Conservation (phyloP, 345 rosid genomes). For the Salix dunnii region DNA sequence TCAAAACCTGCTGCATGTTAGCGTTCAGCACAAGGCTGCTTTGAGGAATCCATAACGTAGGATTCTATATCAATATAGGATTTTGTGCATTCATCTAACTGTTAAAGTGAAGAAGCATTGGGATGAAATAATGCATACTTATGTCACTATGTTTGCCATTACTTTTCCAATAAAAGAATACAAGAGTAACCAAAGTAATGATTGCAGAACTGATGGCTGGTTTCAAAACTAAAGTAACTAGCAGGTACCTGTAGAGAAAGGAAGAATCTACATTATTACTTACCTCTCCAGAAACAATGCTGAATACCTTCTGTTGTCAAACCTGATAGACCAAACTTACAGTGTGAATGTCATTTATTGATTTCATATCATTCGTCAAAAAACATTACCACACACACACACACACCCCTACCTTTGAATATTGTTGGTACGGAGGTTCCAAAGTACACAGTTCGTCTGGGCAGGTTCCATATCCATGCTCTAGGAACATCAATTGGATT, state of each 20-base stretch:
- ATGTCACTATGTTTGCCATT: too few species aligned
- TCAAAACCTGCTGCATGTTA: too few species aligned
- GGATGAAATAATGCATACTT: too few species aligned
- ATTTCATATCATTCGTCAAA: background rate
- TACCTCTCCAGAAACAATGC: slow-evolving; percentile 95
- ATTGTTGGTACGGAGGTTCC: slow-evolving; percentile 30
- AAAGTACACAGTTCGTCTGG: slow-evolving; percentile 26
- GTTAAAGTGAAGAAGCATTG: too few species aligned
- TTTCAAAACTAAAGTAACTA: background rate
- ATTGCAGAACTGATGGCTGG: background rate
- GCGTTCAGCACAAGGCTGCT: too few species aligned
- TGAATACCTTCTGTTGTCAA: slow-evolving; percentile 77
- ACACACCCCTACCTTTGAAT: slow-evolving; percentile 28
- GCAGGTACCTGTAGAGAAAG: background rate
- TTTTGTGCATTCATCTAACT: too few species aligned
- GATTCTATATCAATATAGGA: too few species aligned
- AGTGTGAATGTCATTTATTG: background rate
- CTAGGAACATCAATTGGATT: slow-evolving; percentile 29
- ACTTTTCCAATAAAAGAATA: too few species aligned
- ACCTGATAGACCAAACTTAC: slow-evolving; percentile 37
- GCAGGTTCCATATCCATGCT: slow-evolving; percentile 22
- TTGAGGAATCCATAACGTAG: too few species aligned
- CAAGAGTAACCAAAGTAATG: background rate
- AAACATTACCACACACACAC: background rate
- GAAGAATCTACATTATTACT: background rate